phyloP scores from a whole-genome alignment of 2,329 filamentous ascomycete species.

The Botrytis deweyae region DNA sequence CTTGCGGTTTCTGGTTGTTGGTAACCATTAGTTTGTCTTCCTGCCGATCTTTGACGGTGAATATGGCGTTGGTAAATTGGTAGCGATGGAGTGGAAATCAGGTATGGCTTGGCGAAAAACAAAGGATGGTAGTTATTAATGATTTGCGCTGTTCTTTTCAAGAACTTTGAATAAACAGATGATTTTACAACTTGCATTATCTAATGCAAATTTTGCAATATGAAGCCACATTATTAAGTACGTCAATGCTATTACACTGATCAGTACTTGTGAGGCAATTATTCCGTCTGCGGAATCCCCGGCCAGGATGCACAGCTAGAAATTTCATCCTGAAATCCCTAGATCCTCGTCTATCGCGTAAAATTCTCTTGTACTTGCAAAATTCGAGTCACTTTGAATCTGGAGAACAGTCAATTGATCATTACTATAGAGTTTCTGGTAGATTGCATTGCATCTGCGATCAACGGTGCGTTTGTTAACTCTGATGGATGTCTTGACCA shows the following conservation, averaged over 20 bases:
- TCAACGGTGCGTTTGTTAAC: neutral
- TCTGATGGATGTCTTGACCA: neutral
- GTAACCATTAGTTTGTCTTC: slow-evolving; percentile 6
- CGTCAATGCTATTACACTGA: neutral
- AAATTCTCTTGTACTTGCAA: neutral
- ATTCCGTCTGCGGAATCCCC: neutral
- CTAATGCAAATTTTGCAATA: neutral
- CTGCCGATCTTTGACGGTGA: slow-evolving; percentile 15
- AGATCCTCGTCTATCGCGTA: neutral
- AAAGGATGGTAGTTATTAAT: neutral
- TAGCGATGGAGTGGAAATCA: slow-evolving; percentile 8
- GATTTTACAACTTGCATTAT: neutral
- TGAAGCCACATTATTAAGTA: neutral
- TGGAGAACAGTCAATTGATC: neutral
- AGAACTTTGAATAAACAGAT: neutral
- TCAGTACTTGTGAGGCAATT: neutral
- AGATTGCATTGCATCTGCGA: slow-evolving; percentile 2
- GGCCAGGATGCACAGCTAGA: neutral
- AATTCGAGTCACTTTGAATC: neutral
- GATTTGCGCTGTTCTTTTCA: neutral
- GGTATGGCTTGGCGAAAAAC: neutral
- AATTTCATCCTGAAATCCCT: neutral
- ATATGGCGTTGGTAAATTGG: slow-evolving; percentile 1
- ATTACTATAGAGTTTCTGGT: neutral
- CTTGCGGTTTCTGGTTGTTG: slow-evolving; percentile 3